These are phyloP conservation scores for Mortierella antarctica DNA, from an alignment of 192 early-diverging fungal species.

Conservation along the genomic window DNA sequence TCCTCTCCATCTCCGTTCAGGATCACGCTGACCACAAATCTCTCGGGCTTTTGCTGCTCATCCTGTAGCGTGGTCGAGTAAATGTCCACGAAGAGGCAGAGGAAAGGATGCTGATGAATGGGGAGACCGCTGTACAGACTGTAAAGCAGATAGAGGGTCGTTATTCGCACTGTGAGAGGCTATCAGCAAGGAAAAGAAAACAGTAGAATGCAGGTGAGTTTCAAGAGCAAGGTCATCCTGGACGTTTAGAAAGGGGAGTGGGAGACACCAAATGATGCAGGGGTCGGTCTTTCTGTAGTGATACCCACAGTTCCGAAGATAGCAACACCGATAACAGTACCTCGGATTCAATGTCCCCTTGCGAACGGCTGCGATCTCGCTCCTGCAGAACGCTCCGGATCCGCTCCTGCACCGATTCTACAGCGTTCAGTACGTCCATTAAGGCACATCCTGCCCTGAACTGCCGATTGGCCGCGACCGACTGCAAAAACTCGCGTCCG, in stretches of 20 bases:
- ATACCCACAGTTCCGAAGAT: background rate
- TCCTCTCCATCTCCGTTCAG: constrained; percentile 46
- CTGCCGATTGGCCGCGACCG: constrained; percentile 21
- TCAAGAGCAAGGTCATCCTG: background rate
- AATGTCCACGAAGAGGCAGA: constrained; percentile 44
- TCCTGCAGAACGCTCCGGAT: constrained; percentile 18
- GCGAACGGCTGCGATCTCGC: background rate
- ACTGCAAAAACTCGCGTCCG: constrained; percentile 25
- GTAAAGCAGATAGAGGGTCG: constrained; percentile 41
- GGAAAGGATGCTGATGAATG: constrained; percentile 44
- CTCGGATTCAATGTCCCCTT: constrained; percentile 15
- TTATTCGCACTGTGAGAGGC: constrained; percentile 36
- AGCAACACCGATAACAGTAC: background rate
- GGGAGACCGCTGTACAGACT: constrained; percentile 47
- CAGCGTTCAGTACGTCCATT: constrained; percentile 45
- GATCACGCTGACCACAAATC: constrained; percentile 47
- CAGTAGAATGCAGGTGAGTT: background rate
- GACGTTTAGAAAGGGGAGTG: background rate
- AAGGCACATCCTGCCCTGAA: constrained; percentile 43
- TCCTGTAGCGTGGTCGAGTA: constrained; percentile 26
- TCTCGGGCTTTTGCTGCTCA: constrained; percentile 30
- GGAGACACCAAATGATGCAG: background rate
- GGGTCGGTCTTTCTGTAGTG: background rate
- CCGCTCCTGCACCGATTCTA: constrained; percentile 33
- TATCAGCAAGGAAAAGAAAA: constrained; percentile 7